Percentiles rank a stretch among this genome's conserved stretches.
phyloP scores from a whole-genome alignment of 805 yeast species.

The Peterozyma xylosa region DNA sequence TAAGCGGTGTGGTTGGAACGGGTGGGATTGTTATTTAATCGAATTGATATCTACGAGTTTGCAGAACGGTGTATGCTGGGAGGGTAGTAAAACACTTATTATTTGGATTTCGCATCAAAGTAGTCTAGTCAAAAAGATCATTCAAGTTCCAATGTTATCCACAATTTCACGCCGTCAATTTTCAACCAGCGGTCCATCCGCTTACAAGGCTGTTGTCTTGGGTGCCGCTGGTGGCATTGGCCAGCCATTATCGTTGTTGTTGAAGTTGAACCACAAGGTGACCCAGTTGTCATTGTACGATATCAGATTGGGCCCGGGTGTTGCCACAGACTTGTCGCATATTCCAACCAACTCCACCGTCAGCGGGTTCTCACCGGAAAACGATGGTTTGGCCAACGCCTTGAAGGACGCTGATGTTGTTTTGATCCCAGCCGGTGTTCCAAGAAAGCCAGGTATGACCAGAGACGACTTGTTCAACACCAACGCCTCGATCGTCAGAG shows the following conservation, averaged over 20 bases:
- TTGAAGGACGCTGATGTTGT: slow-evolving; percentile 77
- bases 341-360: slow-evolving; percentile 89
- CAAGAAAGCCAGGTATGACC: slow-evolving; percentile 98
- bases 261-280: slow-evolving; percentile 85
- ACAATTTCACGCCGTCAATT: slow-evolving; percentile 53
- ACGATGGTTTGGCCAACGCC: slow-evolving; percentile 56
- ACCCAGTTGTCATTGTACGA: slow-evolving; percentile 83
- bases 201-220: slow-evolving; percentile 73
- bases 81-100: too few species aligned
- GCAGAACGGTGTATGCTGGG: neutral
- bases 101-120: too few species aligned
- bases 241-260: slow-evolving; percentile 73
- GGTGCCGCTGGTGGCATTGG: slow-evolving; percentile 97
- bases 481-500: slow-evolving; percentile 92
- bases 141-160: slow-evolving; percentile 37
- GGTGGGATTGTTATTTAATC: too few species aligned
- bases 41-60: neutral
- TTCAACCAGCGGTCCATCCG: slow-evolving; percentile 56
- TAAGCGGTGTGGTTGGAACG: neutral
- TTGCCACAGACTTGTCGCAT: slow-evolving; percentile 93
- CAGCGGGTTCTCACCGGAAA: slow-evolving; percentile 81
- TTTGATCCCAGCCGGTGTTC: slow-evolving; percentile 95
- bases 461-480: slow-evolving; percentile 96
- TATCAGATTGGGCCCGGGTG: slow-evolving; percentile 91
- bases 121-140: slow-evolving; percentile 3